A percentile compares a stretch with the other conserved stretches of the same genome.
These are phyloP conservation scores for Auricularia sp. DNA, from an alignment of 768 basidiomycete species.

Conservation along the genomic window DNA sequence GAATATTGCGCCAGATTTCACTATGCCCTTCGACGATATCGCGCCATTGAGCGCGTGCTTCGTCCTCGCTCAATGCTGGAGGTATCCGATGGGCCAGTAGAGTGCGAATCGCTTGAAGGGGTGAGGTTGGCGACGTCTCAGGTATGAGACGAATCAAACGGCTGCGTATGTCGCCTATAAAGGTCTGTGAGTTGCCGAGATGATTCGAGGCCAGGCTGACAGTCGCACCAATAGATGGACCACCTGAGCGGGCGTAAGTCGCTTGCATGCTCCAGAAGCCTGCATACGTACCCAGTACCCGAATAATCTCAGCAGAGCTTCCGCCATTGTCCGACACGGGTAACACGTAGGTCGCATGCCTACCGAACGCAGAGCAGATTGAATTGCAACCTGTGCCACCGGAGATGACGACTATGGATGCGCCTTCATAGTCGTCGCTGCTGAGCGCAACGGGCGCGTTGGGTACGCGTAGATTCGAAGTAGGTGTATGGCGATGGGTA, in stretches of 20 bases:
- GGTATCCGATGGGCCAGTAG: slow-evolving; percentile 78
- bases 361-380: slow-evolving; percentile 74
- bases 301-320: slow-evolving; percentile 88
- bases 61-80: slow-evolving; percentile 50
- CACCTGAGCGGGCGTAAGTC: slow-evolving; percentile 31
- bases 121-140: slow-evolving; percentile 43
- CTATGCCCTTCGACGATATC: slow-evolving; percentile 85
- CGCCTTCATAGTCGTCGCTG: neutral
- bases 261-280: neutral
- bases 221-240: slow-evolving; percentile 65
- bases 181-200: neutral
- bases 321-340: slow-evolving; percentile 96
- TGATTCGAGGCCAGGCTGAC: slow-evolving; percentile 1
- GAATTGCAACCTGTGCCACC: slow-evolving; percentile 94
- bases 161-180: slow-evolving; percentile 76
- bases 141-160: slow-evolving; percentile 84
- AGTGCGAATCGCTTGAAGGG: slow-evolving; percentile 61
- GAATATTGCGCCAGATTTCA: slow-evolving; percentile 73
- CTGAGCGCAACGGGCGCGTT: neutral
- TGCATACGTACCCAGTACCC: slow-evolving; percentile 47
- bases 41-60: slow-evolving; percentile 84
- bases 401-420: slow-evolving; percentile 66
- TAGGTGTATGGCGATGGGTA: neutral
- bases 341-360: slow-evolving; percentile 66
- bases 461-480: slow-evolving; percentile 1